These are phyloP conservation scores for Melampsora americana DNA, from an alignment of 1,284 basidiomycete species.

Conservation along the genomic window DNA sequence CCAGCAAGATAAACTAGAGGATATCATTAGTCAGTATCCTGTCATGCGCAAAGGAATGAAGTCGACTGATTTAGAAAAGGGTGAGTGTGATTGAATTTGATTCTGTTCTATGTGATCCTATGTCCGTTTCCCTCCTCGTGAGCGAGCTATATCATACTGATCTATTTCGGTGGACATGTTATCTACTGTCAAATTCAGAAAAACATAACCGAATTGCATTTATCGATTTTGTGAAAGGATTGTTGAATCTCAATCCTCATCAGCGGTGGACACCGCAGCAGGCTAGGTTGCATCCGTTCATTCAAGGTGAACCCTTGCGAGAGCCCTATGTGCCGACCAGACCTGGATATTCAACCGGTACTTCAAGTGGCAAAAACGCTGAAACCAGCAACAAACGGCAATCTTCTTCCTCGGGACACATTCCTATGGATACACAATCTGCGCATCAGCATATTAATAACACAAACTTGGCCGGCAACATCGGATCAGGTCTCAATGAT, in stretches of 20 bases:
- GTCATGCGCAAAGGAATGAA: constrained; percentile 75
- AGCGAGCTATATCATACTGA: background rate
- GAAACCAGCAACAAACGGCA: constrained; percentile 50
- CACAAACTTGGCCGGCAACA: constrained; percentile 49
- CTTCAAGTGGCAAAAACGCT: background rate
- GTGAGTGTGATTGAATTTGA: constrained; percentile 57
- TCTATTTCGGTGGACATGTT: too few relatives aligned
- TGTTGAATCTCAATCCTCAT: constrained; percentile 89
- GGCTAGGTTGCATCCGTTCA: constrained; percentile 91
- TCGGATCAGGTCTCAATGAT: constrained; percentile 56
- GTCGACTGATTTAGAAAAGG: constrained; percentile 85
- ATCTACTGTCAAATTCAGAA: constrained; percentile 61
- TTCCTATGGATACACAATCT: constrained; percentile 27
- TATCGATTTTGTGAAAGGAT: constrained; percentile 93
- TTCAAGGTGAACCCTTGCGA: constrained; percentile 90
- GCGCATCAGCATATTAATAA: constrained; percentile 44
- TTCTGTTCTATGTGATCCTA: constrained; percentile 25
- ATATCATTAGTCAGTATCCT: constrained; percentile 93
- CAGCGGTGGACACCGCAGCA: constrained; percentile 97
- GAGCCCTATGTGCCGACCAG: constrained; percentile 56
- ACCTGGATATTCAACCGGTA: constrained; percentile 20
- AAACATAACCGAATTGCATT: constrained; percentile 89
- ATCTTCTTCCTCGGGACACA: constrained; percentile 49
- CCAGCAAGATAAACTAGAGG: constrained; percentile 85
- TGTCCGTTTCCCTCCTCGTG: constrained; percentile 17